Base-by-base conservation (phyloP, 1,284 basidiomycete species). In the Macrocystidia cucumis region DNA sequence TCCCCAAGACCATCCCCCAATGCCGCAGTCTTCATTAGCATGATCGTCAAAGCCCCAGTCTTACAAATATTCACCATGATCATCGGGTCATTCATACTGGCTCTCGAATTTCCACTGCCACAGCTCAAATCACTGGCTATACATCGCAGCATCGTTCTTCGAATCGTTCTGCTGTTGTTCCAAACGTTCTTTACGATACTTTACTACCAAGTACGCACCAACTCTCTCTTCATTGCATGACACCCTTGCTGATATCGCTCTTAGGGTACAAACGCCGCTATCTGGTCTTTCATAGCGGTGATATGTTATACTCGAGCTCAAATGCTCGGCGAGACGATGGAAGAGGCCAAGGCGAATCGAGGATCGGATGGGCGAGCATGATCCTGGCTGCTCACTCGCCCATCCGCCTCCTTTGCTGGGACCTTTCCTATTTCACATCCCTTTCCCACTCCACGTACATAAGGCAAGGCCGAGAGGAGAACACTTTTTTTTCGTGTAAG, bases 1-100 rank as follows among this genome's bases (percentile, higher is more conserved):
- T n/a, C n/a, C n/a, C n/a, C 14, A 45, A 89, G 88, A 55, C 76
- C 88, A 11, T 65, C 80, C 7, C 64, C 70, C 5, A 74, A 67
- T 40, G 71, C 72, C 28, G 65, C 67, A 1, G 49, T 82, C 38
- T 87, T 91, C 57, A 64, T 85, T 35, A 60, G 63, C 3, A 53
- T 90, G 47, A 87, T 87, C 43, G 81, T 91, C 55, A 80, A 81
- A 46, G 51, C 63, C 2, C 89, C 89, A 3, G 44, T 89, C 37
- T 56, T 91, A 21, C 89, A 80, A 47, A 72, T 80, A 25, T 30
- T 82, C 19, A 62, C 72, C 19, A 74, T 91, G 54, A 16, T 78
- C 21, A 43, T 84, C 24, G 79, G 67, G 9, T 47, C 78, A 38
- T 44, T 62, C 27, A 62, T 86, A 27, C 49, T 88, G 29, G 67